A percentile compares a stretch with the other conserved stretches of the same genome.
Conservation (phyloP, 345 rosid species). For the Salix brachista region DNA sequence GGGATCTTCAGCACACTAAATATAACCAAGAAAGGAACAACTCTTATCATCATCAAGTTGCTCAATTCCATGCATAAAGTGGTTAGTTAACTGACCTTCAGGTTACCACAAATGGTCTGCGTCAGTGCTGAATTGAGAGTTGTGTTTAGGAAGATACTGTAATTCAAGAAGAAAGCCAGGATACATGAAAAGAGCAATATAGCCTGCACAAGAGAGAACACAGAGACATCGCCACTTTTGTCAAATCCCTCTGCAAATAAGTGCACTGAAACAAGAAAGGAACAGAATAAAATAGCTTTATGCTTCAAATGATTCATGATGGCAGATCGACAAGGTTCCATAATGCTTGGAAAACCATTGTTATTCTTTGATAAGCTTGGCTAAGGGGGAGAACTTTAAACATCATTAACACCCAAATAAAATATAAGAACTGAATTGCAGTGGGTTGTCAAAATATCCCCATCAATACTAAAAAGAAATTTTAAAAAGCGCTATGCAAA, state of each 20-base stretch:
- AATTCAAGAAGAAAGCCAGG: constrained; percentile 93
- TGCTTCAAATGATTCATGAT: neutral
- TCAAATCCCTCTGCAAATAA: neutral
- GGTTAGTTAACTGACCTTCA: constrained; percentile 57
- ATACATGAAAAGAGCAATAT: constrained; percentile 72
- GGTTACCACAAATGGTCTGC: constrained; percentile 93
- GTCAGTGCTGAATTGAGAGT: constrained; percentile 95
- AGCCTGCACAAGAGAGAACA: constrained; percentile 41
- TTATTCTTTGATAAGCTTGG: neutral
- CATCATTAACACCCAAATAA: neutral
- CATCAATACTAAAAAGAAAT: neutral
- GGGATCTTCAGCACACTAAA: neutral
- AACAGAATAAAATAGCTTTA: neutral
- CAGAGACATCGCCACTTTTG: neutral
- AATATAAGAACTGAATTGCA: neutral
- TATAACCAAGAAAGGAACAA: neutral
- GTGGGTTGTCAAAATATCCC: neutral
- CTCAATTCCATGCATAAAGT: neutral
- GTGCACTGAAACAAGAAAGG: neutral
- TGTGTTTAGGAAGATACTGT: constrained; percentile 89
- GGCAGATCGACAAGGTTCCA: neutral
- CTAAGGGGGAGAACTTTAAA: neutral
- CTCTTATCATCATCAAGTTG: neutral
- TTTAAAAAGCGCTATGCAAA: neutral
- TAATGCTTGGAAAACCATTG: neutral